A percentile compares a stretch with the other conserved stretches of the same genome.
Conservation (phyloP, 2,329 filamentous ascomycete genomes). For the Rhynchosporium agropyri region DNA sequence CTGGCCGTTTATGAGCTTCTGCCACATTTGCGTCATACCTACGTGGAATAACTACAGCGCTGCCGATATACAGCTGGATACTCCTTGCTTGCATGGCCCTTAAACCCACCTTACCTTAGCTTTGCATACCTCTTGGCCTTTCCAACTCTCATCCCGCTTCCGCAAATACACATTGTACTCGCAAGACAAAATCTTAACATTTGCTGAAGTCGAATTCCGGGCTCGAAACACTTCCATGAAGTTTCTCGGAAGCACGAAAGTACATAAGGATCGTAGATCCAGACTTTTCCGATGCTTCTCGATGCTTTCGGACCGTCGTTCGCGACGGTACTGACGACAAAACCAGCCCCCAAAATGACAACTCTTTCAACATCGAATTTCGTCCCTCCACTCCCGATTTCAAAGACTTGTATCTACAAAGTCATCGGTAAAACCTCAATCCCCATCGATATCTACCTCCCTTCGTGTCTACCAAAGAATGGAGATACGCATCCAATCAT, state of each 20-base stretch:
- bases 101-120: background rate
- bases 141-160: background rate
- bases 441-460: slow-evolving; percentile 27
- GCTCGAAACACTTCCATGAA: background rate
- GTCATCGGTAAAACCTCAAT: slow-evolving; percentile 20
- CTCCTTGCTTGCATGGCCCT: background rate
- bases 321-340: background rate
- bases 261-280: background rate
- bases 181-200: background rate
- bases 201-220: background rate
- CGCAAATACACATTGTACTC: background rate
- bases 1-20: background rate
- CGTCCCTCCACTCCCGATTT: slow-evolving; percentile 20
- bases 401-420: slow-evolving; percentile 30
- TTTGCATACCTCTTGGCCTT: background rate
- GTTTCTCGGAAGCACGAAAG: background rate
- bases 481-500: slow-evolving; percentile 19
- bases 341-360: background rate
- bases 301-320: background rate
- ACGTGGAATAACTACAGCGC: background rate
- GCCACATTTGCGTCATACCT: background rate
- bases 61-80: background rate
- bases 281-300: background rate
- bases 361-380: background rate
- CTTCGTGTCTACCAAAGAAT: background rate